Evolutionary conservation across 1,139 yeast genomes (phyloP).

Genomic region (Ogataea hybrid): DNA sequence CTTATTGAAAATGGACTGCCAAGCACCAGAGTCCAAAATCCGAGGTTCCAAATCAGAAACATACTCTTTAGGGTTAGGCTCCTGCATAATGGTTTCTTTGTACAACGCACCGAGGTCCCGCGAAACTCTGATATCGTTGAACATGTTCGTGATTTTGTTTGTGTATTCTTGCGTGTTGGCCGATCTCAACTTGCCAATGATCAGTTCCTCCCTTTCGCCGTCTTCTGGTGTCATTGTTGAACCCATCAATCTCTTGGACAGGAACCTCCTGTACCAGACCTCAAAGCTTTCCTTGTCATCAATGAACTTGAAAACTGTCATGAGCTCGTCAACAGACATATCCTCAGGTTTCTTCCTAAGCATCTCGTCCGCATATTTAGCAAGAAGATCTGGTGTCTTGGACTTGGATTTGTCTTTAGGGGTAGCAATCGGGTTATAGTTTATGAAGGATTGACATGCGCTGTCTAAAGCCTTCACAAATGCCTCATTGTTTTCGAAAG

Average conservation of each 20-base stretch:
- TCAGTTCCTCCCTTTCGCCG: constrained; percentile 73
- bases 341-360: constrained; percentile 78
- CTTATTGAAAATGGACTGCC: constrained; percentile 30
- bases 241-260: constrained; percentile 86
- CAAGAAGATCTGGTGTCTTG: constrained; percentile 85
- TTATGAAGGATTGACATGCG: constrained; percentile 85
- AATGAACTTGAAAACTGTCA: constrained; percentile 83
- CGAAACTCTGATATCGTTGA: constrained; percentile 88
- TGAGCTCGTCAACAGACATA: constrained; percentile 79
- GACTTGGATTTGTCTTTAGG: constrained; percentile 57
- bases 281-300: constrained; percentile 97
- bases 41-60: constrained; percentile 31
- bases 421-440: constrained; percentile 76
- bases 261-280: constrained; percentile 82
- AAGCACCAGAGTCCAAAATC: constrained; percentile 30
- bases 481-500: constrained; percentile 74
- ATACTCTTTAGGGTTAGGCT: constrained; percentile 32
- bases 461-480: constrained; percentile 87
- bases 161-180: constrained; percentile 94
- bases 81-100: constrained; percentile 46
- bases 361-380: constrained; percentile 83
- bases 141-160: constrained; percentile 93
- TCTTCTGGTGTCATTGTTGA: constrained; percentile 80
- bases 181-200: constrained; percentile 83
- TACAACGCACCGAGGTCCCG: constrained; percentile 71